Base-by-base conservation (phyloP, 2,329 filamentous ascomycete species). In the Phialophora expanda region DNA sequence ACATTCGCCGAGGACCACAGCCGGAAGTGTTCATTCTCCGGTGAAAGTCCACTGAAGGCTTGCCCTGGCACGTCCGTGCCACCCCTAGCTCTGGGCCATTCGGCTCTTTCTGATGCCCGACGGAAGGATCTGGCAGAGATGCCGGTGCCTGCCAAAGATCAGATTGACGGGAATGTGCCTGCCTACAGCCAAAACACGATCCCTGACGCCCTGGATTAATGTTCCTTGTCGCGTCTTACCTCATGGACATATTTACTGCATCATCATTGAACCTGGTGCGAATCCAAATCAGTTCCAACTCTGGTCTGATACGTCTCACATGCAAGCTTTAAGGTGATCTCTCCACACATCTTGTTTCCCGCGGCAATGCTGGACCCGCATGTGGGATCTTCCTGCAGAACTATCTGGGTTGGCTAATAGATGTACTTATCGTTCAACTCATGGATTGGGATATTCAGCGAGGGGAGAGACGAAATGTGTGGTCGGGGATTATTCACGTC, bases 221-320 rank as follows among this genome's bases (percentile, higher is more conserved):
- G 22, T 24, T 53, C 24, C 24, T 34, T 9, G 28, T n/a, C 4
- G 12, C 12, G 34, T 55, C 44, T 62, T 51, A 20, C 54, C 55
- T 44, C 56, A 51, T 58, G 54, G 44, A 30, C 46, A 26, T 50
- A 50, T 24, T 28, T 17, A 66, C 53, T 63, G 70, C 69, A 71
- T 71, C 69, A 71, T 69, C 65, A 71, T 66, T 71, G 54, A 54
- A 30, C 50, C 54, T 67, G 60, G 65, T 28, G 28, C n/a, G 50
- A 67, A 69, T 62, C 44, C 63, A 69, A 60, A 56, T 20, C 28
- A 20, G 32, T 59, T 50, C 69, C 62, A 67, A 51, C 32, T 51
- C 61, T 53, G 20, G 51, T 28, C 30, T 50, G 41, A 38, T 28
- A 57, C 56, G 41, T 55, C 24, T 26, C 48, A 22, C 12, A 51